phyloP scores from a whole-genome alignment of 2,329 filamentous ascomycete genomes.

The Exophiala sp. region DNA sequence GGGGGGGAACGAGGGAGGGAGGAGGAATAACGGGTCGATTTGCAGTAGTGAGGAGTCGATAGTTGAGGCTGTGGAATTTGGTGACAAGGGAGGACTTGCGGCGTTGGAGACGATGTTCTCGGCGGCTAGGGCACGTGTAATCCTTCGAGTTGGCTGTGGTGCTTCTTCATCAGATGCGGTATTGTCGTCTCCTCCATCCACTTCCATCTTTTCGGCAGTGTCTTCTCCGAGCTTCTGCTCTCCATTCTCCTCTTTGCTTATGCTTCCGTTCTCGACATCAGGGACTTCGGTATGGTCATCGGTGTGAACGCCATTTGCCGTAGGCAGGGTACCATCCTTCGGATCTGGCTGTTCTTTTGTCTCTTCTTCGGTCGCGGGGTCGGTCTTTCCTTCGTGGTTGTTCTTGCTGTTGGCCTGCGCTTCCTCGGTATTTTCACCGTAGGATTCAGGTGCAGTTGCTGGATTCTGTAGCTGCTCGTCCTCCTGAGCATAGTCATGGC shows the following conservation, averaged over 20 bases:
- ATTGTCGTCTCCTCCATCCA: constrained; percentile 11
- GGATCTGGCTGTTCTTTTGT: neutral
- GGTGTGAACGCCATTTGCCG: constrained; percentile 14
- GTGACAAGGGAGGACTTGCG: constrained; percentile 27
- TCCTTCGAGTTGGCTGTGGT: constrained; percentile 42
- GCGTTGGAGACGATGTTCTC: constrained; percentile 35
- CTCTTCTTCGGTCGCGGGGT: neutral
- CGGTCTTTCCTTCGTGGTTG: neutral
- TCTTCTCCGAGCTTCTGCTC: constrained; percentile 4
- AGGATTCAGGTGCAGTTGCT: neutral
- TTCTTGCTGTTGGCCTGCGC: neutral
- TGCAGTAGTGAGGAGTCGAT: constrained; percentile 44
- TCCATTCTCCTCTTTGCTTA: neutral
- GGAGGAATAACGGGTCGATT: constrained; percentile 54
- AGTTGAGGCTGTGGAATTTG: constrained; percentile 33
- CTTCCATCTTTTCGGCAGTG: constrained; percentile 20
- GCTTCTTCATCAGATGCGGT: constrained; percentile 16
- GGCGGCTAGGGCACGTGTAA: constrained; percentile 44
- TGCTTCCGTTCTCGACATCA: neutral
- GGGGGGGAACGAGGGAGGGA: constrained; percentile 48
- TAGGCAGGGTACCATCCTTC: neutral
- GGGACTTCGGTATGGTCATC: neutral
- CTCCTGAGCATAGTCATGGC: constrained; percentile 10
- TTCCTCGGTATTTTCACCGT: neutral
- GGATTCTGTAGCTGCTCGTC: neutral